Conservation (phyloP, 306 rosid species). For the Malus orientalis region DNA sequence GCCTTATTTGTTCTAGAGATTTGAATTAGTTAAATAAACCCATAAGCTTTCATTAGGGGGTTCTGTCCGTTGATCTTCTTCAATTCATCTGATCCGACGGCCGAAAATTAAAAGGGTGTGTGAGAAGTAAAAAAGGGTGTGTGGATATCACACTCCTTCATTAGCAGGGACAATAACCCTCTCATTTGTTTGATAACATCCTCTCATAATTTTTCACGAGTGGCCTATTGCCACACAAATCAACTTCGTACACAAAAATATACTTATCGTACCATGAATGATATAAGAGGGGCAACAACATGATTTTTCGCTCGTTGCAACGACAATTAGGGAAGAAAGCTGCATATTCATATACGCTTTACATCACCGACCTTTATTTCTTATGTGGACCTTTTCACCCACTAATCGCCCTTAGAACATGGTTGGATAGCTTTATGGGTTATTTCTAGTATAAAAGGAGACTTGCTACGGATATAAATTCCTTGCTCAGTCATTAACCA, state of each 20-base stretch:
- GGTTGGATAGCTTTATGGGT: slow-evolving; percentile 34
- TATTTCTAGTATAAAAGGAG: slow-evolving; percentile 37
- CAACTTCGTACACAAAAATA: slow-evolving; percentile 15
- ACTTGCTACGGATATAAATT: slow-evolving; percentile 23
- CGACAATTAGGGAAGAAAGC: slow-evolving; percentile 8
- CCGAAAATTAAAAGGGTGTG: too few relatives aligned
- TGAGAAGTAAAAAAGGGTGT: too few relatives aligned
- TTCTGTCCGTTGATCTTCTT: too few relatives aligned
- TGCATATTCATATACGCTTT: slow-evolving; percentile 24
- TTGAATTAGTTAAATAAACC: slow-evolving; percentile 48
- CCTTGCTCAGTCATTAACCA: slow-evolving; percentile 56
- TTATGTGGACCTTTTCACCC: slow-evolving; percentile 35
- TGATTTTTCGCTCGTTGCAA: not conserved
- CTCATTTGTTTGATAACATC: slow-evolving; percentile 8
- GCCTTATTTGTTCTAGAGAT: slow-evolving; percentile 46
- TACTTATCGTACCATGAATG: slow-evolving; percentile 18
- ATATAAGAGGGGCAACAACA: slow-evolving; percentile 42
- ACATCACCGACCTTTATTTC: slow-evolving; percentile 14
- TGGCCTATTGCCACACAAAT: slow-evolving; percentile 37
- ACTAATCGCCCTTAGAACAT: not conserved
- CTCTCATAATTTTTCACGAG: slow-evolving; percentile 42
- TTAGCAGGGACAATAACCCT: slow-evolving; percentile 54
- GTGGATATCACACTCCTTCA: not conserved
- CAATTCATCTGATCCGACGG: too few relatives aligned
- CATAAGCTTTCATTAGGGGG: slow-evolving; percentile 36